These are phyloP conservation scores for Hygrophorus pudorinus DNA, from an alignment of 768 basidiomycete species.

Conservation along the genomic window DNA sequence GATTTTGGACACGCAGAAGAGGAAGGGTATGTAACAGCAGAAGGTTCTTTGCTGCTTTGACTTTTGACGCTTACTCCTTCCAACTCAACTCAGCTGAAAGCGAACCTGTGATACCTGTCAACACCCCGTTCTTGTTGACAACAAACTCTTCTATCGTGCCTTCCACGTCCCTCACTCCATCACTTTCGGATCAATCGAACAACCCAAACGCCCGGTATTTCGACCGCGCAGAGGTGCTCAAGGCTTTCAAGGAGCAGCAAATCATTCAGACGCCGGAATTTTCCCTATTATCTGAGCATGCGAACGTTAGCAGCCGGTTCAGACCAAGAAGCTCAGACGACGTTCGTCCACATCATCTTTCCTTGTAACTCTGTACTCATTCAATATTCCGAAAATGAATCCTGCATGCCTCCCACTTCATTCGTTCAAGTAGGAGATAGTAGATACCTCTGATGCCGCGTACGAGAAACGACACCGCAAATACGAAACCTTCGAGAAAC, in stretches of 20 bases:
- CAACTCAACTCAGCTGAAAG: constrained; percentile 45
- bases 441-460: constrained; percentile 69
- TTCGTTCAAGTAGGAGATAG: constrained; percentile 29
- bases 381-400: constrained; percentile 4
- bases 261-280: constrained; percentile 76
- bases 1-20: constrained; percentile 74
- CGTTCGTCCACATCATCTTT: constrained; percentile 34
- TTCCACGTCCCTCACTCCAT: constrained; percentile 26
- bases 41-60: constrained; percentile 6
- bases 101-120: constrained; percentile 58
- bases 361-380: constrained; percentile 6
- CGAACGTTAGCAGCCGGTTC: constrained; percentile 56
- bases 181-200: constrained; percentile 36
- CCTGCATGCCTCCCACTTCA: constrained; percentile 1
- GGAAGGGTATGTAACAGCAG: constrained; percentile 48
- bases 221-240: constrained; percentile 66
- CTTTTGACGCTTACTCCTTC: constrained; percentile 4
- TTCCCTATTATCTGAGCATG: constrained; percentile 33
- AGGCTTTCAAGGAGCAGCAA: constrained; percentile 57
- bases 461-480: constrained; percentile 81
- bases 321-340: constrained; percentile 61
- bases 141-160: constrained; percentile 52
- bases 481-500: constrained; percentile 80
- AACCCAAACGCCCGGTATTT: constrained; percentile 66
- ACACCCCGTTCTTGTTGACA: constrained; percentile 61